Percentiles rank a stretch among this genome's conserved stretches.
Evolutionary conservation across 1,284 basidiomycete species (phyloP).

Genomic region (Boletus hoseneyae): DNA sequence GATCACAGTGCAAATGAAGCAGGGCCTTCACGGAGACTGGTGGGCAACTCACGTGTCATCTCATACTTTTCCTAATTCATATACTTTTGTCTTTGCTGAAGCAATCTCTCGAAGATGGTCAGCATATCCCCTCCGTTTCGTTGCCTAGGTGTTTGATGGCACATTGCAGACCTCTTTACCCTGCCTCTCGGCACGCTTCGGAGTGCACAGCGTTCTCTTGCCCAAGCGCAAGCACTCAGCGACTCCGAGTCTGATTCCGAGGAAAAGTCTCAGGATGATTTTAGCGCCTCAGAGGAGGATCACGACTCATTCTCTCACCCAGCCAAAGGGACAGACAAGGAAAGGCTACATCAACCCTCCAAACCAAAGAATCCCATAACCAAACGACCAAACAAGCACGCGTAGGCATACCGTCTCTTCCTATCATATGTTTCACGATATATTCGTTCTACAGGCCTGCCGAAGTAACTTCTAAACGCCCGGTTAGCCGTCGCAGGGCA

Average conservation of each 20-base stretch:
- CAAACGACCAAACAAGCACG: slow-evolving; percentile 83
- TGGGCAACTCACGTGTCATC: slow-evolving; percentile 9
- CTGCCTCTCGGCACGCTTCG: slow-evolving; percentile 65
- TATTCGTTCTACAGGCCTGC: slow-evolving; percentile 55
- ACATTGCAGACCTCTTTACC: slow-evolving; percentile 47
- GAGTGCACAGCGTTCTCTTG: slow-evolving; percentile 58
- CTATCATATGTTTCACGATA: neutral
- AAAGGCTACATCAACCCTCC: slow-evolving; percentile 37
- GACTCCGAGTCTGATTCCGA: slow-evolving; percentile 37
- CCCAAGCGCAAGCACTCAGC: slow-evolving; percentile 35
- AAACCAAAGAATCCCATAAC: slow-evolving; percentile 43
- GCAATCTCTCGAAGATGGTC: slow-evolving; percentile 29
- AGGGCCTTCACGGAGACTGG: slow-evolving; percentile 30
- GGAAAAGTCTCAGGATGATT: slow-evolving; percentile 21
- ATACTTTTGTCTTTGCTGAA: slow-evolving; percentile 25
- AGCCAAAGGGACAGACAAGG: slow-evolving; percentile 29
- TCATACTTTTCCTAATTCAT: slow-evolving; percentile 24
- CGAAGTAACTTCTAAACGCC: slow-evolving; percentile 83
- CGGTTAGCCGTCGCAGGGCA: slow-evolving; percentile 75
- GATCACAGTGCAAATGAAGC: slow-evolving; percentile 14
- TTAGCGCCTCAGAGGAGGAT: slow-evolving; percentile 32
- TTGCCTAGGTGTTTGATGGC: slow-evolving; percentile 3
- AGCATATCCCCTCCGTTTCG: slow-evolving; percentile 1
- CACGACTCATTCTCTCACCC: slow-evolving; percentile 20
- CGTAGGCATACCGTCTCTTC: slow-evolving; percentile 56